Evolutionary conservation across 495 filamentous ascomycete genomes (phyloP).

Genomic region (Astrocystis sublimbata): DNA sequence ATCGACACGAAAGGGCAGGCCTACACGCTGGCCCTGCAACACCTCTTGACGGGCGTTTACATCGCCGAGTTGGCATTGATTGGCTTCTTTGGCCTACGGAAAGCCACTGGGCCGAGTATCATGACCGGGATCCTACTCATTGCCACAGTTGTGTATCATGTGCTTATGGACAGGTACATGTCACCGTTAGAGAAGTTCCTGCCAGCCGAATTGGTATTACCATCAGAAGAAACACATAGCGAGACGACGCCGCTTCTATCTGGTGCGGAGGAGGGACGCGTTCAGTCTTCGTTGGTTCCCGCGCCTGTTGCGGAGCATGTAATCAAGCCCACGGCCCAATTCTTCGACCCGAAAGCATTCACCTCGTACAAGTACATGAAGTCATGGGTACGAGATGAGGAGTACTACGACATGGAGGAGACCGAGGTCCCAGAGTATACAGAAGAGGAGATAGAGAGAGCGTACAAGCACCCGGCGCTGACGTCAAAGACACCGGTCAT

Average conservation of each 20-base stretch:
- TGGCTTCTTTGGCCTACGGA: slow-evolving; percentile 74
- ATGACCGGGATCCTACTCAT: slow-evolving; percentile 73
- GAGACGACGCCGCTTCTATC: slow-evolving; percentile 42
- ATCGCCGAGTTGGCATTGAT: slow-evolving; percentile 76
- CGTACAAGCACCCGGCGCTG: slow-evolving; percentile 70
- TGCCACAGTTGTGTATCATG: slow-evolving; percentile 68
- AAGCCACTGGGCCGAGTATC: slow-evolving; percentile 68
- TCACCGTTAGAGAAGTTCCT: slow-evolving; percentile 26
- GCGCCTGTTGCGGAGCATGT: slow-evolving; percentile 25
- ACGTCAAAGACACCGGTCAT: slow-evolving; percentile 58
- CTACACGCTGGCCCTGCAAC: slow-evolving; percentile 78
- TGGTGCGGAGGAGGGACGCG: slow-evolving; percentile 33
- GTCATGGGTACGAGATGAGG: slow-evolving; percentile 30
- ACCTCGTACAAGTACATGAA: slow-evolving; percentile 27
- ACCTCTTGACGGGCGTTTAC: slow-evolving; percentile 81
- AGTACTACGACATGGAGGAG: slow-evolving; percentile 57
- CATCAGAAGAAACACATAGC: slow-evolving; percentile 56
- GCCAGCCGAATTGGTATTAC: slow-evolving; percentile 45
- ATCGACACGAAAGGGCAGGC: slow-evolving; percentile 83
- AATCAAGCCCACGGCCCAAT: slow-evolving; percentile 24
- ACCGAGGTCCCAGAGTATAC: slow-evolving; percentile 48
- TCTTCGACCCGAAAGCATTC: slow-evolving; percentile 29
- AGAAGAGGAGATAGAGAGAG: slow-evolving; percentile 54
- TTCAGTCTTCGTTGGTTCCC: slow-evolving; percentile 22
- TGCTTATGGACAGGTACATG: slow-evolving; percentile 49